A percentile compares a stretch with the other conserved stretches of the same genome.
Conservation (phyloP, 2,329 filamentous ascomycete species). For the Anthostomella pinea region DNA sequence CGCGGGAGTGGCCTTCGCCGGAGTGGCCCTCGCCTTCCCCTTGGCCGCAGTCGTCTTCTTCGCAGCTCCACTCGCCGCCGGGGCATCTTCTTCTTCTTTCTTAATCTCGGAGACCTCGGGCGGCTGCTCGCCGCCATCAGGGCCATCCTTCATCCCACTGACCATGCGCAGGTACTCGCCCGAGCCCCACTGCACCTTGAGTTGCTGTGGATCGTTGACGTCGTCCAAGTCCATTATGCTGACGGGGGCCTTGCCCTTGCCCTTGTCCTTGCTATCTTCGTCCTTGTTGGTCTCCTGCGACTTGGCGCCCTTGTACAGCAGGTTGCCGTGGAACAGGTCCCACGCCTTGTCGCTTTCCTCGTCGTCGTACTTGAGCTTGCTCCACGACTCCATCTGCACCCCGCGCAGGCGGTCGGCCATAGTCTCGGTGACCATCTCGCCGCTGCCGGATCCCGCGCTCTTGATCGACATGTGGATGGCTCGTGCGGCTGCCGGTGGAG, state of each 20-base stretch:
- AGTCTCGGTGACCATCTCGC: conserved; percentile 63
- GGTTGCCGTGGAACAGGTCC: conserved; percentile 69
- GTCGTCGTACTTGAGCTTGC: conserved; percentile 73
- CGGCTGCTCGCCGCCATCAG: conserved; percentile 21
- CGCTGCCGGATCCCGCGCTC: conserved; percentile 62
- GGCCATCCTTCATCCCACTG: conserved; percentile 27
- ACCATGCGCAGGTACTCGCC: conserved; percentile 32
- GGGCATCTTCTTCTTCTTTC: conserved; percentile 16
- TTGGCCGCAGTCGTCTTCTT: conserved; percentile 16
- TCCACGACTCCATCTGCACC: conserved; percentile 83
- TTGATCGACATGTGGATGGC: conserved; percentile 88
- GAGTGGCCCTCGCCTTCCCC: conserved; percentile 26
- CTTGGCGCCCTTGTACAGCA: conserved; percentile 50
- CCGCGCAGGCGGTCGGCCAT: conserved; percentile 72
- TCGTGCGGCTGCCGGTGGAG: conserved; percentile 52
- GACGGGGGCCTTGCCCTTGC: conserved; percentile 18
- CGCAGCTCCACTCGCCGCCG: conserved; percentile 5
- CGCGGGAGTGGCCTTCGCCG: conserved; percentile 4
- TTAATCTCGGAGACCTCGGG: conserved; percentile 22
- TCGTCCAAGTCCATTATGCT: conserved; percentile 11
- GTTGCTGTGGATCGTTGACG: conserved; percentile 15
- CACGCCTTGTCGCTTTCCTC: conserved; percentile 76
- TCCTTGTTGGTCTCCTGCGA: conserved; percentile 1
- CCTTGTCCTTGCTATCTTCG: conserved; percentile 7
- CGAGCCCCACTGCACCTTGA: conserved; percentile 28